These are phyloP conservation scores for Lachnellula hyalina DNA, from an alignment of 2,329 filamentous ascomycete genomes.

Conservation along the genomic window DNA sequence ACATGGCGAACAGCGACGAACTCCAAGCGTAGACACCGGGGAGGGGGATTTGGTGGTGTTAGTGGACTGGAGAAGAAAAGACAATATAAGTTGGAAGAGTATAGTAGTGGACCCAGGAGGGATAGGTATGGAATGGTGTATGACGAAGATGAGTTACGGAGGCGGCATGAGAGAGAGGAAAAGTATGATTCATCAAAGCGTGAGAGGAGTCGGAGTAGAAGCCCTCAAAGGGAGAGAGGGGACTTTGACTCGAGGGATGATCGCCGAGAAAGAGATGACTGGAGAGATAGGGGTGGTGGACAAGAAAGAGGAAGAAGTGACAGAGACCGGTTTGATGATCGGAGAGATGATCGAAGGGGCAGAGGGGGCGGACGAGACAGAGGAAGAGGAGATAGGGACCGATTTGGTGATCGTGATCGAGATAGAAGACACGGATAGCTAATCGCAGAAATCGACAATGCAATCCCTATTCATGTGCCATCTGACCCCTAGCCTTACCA, in stretches of 20 bases:
- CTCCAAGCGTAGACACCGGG: slow-evolving; percentile 60
- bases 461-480: not conserved
- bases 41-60: slow-evolving; percentile 87
- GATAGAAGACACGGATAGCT: slow-evolving; percentile 8
- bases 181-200: slow-evolving; percentile 22
- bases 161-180: slow-evolving; percentile 40
- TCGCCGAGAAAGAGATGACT: slow-evolving; percentile 14
- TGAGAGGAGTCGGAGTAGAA: slow-evolving; percentile 31
- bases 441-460: not conserved
- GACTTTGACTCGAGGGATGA: slow-evolving; percentile 21
- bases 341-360: slow-evolving; percentile 2
- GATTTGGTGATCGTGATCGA: slow-evolving; percentile 21
- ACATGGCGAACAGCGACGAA: slow-evolving; percentile 85
- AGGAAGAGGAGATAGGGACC: slow-evolving; percentile 12
- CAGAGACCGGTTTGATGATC: slow-evolving; percentile 9
- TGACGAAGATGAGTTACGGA: slow-evolving; percentile 63
- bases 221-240: slow-evolving; percentile 21
- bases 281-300: slow-evolving; percentile 12
- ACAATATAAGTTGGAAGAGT: slow-evolving; percentile 65
- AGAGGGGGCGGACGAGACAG: slow-evolving; percentile 16
- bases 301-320: slow-evolving; percentile 18
- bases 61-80: slow-evolving; percentile 81
- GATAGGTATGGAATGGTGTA: slow-evolving; percentile 75
- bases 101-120: slow-evolving; percentile 32
- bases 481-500: not conserved